Evolutionary conservation across 371 early-diverging fungal species (phyloP).

Genomic region (Mortierella sp.): DNA sequence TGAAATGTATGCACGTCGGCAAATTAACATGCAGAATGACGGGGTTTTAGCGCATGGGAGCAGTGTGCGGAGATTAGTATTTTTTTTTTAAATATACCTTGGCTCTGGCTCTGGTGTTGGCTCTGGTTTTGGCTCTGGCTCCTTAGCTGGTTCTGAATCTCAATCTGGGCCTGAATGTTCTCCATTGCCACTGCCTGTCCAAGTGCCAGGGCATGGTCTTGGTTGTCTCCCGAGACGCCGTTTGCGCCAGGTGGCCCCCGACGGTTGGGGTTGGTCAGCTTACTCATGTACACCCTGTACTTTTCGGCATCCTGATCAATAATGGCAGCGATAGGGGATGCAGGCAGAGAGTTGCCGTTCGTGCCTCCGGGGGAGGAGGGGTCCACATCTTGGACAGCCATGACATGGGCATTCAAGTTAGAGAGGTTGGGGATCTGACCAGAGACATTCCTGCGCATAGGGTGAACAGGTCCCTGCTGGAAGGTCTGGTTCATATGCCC

Average conservation of each 20-base stretch:
- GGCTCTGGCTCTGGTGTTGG: constrained; percentile 14
- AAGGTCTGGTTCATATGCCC: constrained; percentile 8
- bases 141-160: constrained; percentile 44
- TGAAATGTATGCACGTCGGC: neutral
- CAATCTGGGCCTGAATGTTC: constrained; percentile 49
- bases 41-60: neutral
- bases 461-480: neutral
- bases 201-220: constrained; percentile 44
- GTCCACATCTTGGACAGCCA: neutral
- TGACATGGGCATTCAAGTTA: neutral
- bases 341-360: constrained; percentile 13
- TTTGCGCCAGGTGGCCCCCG: constrained; percentile 38
- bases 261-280: constrained; percentile 30
- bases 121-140: constrained; percentile 42
- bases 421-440: constrained; percentile 36
- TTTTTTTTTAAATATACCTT: constrained; percentile 14
- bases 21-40: neutral
- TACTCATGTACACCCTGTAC: constrained; percentile 49
- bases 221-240: constrained; percentile 4
- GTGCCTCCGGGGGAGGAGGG: constrained; percentile 7
- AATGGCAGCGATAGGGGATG: constrained; percentile 45
- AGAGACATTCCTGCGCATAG: constrained; percentile 37
- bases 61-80: neutral
- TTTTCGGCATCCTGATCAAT: constrained; percentile 58
- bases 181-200: constrained; percentile 56